Conservation (phyloP, 768 basidiomycete species). For the Suillus paluster region DNA sequence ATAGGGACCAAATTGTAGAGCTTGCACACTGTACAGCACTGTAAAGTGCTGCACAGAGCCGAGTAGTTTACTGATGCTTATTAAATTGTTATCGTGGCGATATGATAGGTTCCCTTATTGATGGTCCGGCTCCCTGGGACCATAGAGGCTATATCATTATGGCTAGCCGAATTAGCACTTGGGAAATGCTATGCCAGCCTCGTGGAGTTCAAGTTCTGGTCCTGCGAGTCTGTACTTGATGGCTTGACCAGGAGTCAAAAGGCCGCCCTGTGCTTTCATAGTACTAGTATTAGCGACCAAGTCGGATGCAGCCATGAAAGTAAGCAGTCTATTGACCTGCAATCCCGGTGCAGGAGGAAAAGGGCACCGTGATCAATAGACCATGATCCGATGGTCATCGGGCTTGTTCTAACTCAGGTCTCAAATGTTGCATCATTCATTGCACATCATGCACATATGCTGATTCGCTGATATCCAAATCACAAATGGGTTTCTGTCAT, state of each 20-base stretch:
- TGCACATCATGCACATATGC: too few species aligned
- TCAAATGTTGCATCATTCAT: neutral
- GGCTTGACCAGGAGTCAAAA: too few species aligned
- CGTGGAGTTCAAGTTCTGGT: neutral
- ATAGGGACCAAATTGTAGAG: neutral
- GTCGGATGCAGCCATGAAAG: constrained; percentile 3
- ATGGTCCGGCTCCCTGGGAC: neutral
- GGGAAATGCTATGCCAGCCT: neutral
- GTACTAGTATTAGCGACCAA: neutral
- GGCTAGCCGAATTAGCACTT: too few species aligned
- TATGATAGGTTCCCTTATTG: neutral
- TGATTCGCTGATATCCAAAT: too few species aligned
- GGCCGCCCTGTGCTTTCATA: constrained; percentile 2
- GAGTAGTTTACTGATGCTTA: neutral
- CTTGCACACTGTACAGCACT: constrained; percentile 1
- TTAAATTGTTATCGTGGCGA: neutral
- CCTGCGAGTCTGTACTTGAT: neutral
- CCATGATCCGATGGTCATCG: constrained; percentile 2
- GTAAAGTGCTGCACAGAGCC: too few species aligned
- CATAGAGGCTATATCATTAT: neutral
- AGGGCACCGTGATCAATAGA: too few species aligned
- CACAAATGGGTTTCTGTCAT: too few species aligned
- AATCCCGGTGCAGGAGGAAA: neutral
- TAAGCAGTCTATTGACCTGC: neutral
- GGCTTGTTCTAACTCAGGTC: too few species aligned